Evolutionary conservation across 805 yeast genomes (phyloP), one percentile per base, ranked within the genome.

Genomic region (Candida boleticola): DNA sequence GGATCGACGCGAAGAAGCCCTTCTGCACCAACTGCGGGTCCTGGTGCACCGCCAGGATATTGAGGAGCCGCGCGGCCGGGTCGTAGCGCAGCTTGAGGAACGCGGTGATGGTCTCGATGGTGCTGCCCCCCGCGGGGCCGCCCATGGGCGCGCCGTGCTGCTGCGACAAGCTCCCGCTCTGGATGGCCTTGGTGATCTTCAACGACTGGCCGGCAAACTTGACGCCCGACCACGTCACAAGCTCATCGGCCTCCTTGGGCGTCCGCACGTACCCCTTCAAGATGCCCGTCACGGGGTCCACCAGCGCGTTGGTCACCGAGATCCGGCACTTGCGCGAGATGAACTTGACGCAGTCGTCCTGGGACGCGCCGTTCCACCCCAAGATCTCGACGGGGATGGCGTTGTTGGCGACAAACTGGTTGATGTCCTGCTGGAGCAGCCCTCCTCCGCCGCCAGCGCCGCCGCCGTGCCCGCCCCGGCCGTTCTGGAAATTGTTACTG

Each of bases 341-440:
- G 60, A 89, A 90, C 29, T 72, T 68, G 7, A 85, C 70, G 44
- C 89, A 69, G 45, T 89, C 95, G 16, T 75, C 80, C 45, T 74
- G 71, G 1, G 84, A 60, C 1, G 89, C 95, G 46, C 88, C 86
- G 45, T 84, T 82, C 97, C 97, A 89, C 35, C 89, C 88, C 29
- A 73, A 65, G 9, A 89, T 73, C 48, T 85, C 88, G 9, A 89
- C 74, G 3, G 74, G 68, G 3, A 78, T 68, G 26, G 64, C 47
- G 47, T 65, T 69, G 16, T 56, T 59, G 9, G 58, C 46, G 41
- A 54, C 60, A 48, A 55, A 63, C 37, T 60, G 58, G 40, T 57
- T 57, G 36, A 53, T 51, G 37, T 52, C 58, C 43, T 55, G 60
- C 25, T 50, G 56, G 39, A 37, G 38, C 39, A 40, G 35, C 10